Evolutionary conservation across 1,139 yeast species (phyloP), one percentile per base, ranked within the genome.

Genomic region (Lodderomyces oxycetoniae): DNA sequence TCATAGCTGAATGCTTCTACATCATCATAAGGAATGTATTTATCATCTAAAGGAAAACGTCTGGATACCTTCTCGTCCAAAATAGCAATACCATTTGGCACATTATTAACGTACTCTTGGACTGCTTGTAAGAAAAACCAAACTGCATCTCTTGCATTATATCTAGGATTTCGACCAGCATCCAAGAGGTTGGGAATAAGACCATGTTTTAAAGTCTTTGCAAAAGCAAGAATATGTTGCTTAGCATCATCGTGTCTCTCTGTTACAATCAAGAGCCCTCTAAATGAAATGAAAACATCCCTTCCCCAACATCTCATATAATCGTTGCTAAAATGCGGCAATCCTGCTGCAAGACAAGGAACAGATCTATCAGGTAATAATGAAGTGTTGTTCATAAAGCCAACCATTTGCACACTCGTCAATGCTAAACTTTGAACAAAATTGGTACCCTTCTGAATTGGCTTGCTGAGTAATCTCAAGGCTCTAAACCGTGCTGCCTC

Each of bases 281-380:
- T 68, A 37, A 84, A 69, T 0, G 96, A 74, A 37, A 91, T 81
- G 53, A 91, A 91, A 2, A 88, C 95, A 60, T 91, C 98, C 53
- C 98, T 74, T 20, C 98, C 98, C 98, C 98, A 91, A 55, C 96
- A 87, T 58, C 98, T 73, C 95, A 89, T 88, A 56, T 85, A 88
- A 46, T 82, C 87, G 39, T 73, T 74, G 51, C 93, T 79, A 57
- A 91, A 91, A 60, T 89, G 96, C 3, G 98, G 98, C 40, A 91
- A 70, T 0, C 97, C 98, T 2, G 98, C 98, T 11, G 97, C 96
- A 74, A 91, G 67, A 30, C 87, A 75, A 2, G 95, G 84, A 10
- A 78, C 73, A 41, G 68, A 63, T 19, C 68, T 65, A 32, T 63
- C 65, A 1, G 97, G 94, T 20, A 68, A 63, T 37, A 91, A 67